Evolutionary conservation across 2,329 filamentous ascomycete genomes (phyloP).

Genomic region (Aspergillus terreus): DNA sequence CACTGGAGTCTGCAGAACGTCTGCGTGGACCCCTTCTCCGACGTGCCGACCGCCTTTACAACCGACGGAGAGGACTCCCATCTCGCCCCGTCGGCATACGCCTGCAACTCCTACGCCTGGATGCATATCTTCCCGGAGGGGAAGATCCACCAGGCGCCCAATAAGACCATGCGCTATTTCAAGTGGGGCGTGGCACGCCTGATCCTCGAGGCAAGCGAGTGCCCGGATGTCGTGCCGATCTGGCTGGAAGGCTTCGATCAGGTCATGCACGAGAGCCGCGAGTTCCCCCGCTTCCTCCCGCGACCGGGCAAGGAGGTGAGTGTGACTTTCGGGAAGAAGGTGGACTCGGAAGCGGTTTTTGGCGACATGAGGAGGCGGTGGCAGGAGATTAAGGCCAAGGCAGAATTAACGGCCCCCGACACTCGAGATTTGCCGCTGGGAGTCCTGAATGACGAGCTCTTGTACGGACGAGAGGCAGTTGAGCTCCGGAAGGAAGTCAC

Average conservation of each 20-base stretch:
- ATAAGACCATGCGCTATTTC: slow-evolving; percentile 85
- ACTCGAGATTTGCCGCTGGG: slow-evolving; percentile 43
- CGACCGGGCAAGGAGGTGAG: slow-evolving; percentile 64
- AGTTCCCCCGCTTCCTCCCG: slow-evolving; percentile 77
- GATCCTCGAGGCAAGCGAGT: slow-evolving; percentile 82
- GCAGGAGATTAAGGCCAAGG: slow-evolving; percentile 59
- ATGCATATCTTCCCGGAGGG: slow-evolving; percentile 96
- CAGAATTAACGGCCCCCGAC: slow-evolving; percentile 45
- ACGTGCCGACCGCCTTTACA: slow-evolving; percentile 39
- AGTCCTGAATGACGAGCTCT: slow-evolving; percentile 62
- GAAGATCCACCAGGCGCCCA: slow-evolving; percentile 81
- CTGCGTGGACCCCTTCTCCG: slow-evolving; percentile 46
- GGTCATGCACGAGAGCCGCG: slow-evolving; percentile 80
- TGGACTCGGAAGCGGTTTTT: slow-evolving; percentile 72
- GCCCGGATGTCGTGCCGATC: slow-evolving; percentile 86
- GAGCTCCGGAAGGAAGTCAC: slow-evolving; percentile 77
- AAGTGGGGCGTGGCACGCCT: slow-evolving; percentile 94
- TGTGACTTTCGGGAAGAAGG: slow-evolving; percentile 59
- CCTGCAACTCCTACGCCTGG: slow-evolving; percentile 71
- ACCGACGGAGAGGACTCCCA: slow-evolving; percentile 48
- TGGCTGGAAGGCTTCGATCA: slow-evolving; percentile 88
- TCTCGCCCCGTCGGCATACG: slow-evolving; percentile 67
- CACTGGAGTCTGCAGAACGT: slow-evolving; percentile 39
- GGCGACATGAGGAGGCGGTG: slow-evolving; percentile 72
- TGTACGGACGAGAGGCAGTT: slow-evolving; percentile 69